These are phyloP conservation scores for Ganoderma boninense DNA, from an alignment of 1,284 basidiomycete genomes.

Conservation along the genomic window DNA sequence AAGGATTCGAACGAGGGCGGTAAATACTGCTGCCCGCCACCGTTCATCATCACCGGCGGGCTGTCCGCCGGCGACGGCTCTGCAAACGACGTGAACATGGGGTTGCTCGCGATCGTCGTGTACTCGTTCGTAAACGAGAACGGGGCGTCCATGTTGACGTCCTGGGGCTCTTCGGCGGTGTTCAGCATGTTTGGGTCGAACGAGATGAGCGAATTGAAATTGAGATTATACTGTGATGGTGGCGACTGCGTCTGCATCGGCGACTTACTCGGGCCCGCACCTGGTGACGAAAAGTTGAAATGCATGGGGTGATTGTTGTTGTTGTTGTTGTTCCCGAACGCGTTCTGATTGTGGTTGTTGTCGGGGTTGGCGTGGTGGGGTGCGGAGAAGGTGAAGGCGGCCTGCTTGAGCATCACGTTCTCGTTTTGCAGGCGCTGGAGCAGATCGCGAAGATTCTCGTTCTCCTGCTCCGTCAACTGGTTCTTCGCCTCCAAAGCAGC, in stretches of 20 bases:
- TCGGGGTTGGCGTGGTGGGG: conserved; percentile 50
- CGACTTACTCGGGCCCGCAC: conserved; percentile 40
- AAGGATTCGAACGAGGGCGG: conserved; percentile 34
- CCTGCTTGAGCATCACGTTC: conserved; percentile 77
- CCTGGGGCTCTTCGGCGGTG: conserved; percentile 66
- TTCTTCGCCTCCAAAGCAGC: conserved; percentile 82
- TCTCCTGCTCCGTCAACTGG: conserved; percentile 69
- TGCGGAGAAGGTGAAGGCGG: conserved; percentile 78
- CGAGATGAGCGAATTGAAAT: conserved; percentile 69
- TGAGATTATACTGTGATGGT: conserved; percentile 51
- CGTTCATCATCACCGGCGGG: conserved; percentile 31
- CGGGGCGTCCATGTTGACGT: conserved; percentile 69
- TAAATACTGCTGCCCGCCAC: conserved; percentile 21
- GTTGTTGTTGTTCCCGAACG: conserved; percentile 29
- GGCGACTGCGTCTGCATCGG: conserved; percentile 35
- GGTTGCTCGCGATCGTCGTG: conserved; percentile 81
- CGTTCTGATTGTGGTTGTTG: conserved; percentile 21
- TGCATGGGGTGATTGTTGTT: conserved; percentile 33
- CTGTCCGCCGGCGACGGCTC: conserved; percentile 58
- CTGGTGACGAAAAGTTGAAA: conserved; percentile 40
- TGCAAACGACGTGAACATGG: conserved; percentile 82
- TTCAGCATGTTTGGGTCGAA: conserved; percentile 72
- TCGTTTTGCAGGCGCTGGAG: conserved; percentile 80
- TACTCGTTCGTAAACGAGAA: conserved; percentile 59
- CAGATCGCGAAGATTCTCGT: conserved; percentile 81